These are phyloP conservation scores for Hypoxylon sp. DNA, from an alignment of 2,329 filamentous ascomycete genomes.

Conservation along the genomic window DNA sequence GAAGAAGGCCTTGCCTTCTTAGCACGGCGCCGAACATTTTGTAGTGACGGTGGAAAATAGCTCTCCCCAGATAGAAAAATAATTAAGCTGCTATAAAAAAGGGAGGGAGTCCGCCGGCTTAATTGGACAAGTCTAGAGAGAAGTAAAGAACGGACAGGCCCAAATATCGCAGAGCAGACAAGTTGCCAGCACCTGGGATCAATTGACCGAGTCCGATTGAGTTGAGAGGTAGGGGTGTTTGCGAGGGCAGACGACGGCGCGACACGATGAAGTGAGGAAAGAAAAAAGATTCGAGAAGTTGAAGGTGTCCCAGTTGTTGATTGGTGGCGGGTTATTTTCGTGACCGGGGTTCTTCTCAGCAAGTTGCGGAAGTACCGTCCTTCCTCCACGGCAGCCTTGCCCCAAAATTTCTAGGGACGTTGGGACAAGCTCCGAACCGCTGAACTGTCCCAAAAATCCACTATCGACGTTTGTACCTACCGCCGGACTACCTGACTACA, in stretches of 20 bases:
- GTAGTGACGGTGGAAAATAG: conserved; percentile 44
- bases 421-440: conserved; percentile 42
- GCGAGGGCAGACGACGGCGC: conserved; percentile 32
- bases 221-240: conserved; percentile 33
- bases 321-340: conserved; percentile 47
- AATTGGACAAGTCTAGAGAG: conserved; percentile 31
- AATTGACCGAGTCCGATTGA: conserved; percentile 47
- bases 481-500: conserved; percentile 4
- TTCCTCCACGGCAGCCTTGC: conserved; percentile 28
- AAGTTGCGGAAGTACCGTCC: conserved; percentile 3
- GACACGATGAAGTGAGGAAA: conserved; percentile 45
- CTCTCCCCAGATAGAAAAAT: conserved; percentile 33
- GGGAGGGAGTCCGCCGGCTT: conserved; percentile 42
- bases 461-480: neutral
- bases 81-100: conserved; percentile 27
- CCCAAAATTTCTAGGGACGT: conserved; percentile 44
- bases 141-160: conserved; percentile 39
- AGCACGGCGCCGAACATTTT: conserved; percentile 74
- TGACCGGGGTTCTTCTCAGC: conserved; percentile 40
- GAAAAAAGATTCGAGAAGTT: conserved; percentile 50
- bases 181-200: conserved; percentile 40
- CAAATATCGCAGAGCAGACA: conserved; percentile 40
- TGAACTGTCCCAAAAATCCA: conserved; percentile 12
- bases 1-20: conserved; percentile 72
- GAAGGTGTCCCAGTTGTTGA: conserved; percentile 42